A percentile compares a stretch with the other conserved stretches of the same genome.
These are phyloP conservation scores for Penicillium desertorum DNA, from an alignment of 495 filamentous ascomycete species.

Conservation along the genomic window DNA sequence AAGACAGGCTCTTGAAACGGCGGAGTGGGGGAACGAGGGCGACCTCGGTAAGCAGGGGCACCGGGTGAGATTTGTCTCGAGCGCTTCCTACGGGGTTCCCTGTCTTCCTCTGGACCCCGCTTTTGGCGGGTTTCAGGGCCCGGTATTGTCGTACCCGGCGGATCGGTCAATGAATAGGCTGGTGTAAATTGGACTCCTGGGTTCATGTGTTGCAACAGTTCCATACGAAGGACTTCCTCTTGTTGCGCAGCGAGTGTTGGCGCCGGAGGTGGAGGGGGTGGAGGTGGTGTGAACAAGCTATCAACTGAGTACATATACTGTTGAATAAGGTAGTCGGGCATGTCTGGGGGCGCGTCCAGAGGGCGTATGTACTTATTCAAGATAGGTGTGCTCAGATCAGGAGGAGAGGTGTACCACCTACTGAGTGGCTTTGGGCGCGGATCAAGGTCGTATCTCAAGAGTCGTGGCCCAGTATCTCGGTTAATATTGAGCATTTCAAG, in stretches of 20 bases:
- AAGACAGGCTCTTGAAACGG: constrained; percentile 1
- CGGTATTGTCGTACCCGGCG: not conserved
- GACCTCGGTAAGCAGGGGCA: constrained; percentile 4
- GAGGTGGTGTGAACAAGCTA: constrained; percentile 1
- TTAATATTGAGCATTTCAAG: constrained; percentile 21
- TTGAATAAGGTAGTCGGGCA: constrained; percentile 23
- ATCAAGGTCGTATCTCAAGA: constrained; percentile 26
- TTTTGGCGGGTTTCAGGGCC: not conserved
- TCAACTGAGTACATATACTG: constrained; percentile 18
- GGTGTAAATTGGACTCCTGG: not conserved
- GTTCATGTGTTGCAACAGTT: not conserved
- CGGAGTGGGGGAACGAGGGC: not conserved
- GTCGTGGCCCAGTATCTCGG: constrained; percentile 40
- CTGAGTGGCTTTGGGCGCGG: constrained; percentile 28
- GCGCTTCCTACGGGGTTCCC: not conserved
- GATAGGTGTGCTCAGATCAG: not conserved
- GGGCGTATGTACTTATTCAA: constrained; percentile 17
- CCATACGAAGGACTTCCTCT: not conserved
- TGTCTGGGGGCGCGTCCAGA: constrained; percentile 6
- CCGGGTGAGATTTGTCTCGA: not conserved
- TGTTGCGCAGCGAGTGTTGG: not conserved
- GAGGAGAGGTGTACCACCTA: constrained; percentile 21
- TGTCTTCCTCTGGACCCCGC: not conserved
- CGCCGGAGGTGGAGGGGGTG: not conserved
- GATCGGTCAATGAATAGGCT: not conserved